These are phyloP conservation scores for Diaporthe sp. DNA, from an alignment of 2,329 filamentous ascomycete species.

Conservation along the genomic window DNA sequence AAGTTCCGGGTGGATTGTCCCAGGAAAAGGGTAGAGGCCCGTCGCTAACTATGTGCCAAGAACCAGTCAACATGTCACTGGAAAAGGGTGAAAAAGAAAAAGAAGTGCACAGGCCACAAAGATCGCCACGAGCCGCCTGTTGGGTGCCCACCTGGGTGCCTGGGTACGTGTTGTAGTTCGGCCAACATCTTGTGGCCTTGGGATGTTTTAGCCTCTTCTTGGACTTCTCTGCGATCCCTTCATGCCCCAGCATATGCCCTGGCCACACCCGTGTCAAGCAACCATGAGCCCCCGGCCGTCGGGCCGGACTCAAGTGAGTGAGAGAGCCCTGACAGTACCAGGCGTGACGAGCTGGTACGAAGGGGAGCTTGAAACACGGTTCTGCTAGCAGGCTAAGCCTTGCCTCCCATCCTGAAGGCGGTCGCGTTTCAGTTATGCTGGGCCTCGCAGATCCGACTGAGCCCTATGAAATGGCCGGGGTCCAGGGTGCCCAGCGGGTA, in stretches of 20 bases:
- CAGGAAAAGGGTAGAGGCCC: neutral
- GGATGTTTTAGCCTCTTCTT: conserved; percentile 36
- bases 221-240: neutral
- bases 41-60: conserved; percentile 4
- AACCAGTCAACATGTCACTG: neutral
- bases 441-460: conserved; percentile 22
- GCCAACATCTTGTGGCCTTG: conserved; percentile 11
- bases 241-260: conserved; percentile 3
- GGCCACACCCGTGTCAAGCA: conserved; percentile 8
- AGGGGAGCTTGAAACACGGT: conserved; percentile 31
- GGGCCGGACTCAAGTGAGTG: conserved; percentile 32
- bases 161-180: neutral
- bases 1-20: neutral
- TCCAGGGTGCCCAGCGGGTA: conserved; percentile 12
- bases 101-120: conserved; percentile 9
- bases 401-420: conserved; percentile 31
- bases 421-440: conserved; percentile 33
- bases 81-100: neutral
- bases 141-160: neutral
- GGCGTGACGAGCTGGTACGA: conserved; percentile 20
- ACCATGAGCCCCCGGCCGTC: neutral
- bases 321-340: conserved; percentile 21
- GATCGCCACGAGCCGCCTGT: conserved; percentile 26
- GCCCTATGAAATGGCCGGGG: conserved; percentile 20
- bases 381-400: conserved; percentile 20